Conservation (phyloP, 805 yeast species). For the Tetrapisispora taiwanensis region DNA sequence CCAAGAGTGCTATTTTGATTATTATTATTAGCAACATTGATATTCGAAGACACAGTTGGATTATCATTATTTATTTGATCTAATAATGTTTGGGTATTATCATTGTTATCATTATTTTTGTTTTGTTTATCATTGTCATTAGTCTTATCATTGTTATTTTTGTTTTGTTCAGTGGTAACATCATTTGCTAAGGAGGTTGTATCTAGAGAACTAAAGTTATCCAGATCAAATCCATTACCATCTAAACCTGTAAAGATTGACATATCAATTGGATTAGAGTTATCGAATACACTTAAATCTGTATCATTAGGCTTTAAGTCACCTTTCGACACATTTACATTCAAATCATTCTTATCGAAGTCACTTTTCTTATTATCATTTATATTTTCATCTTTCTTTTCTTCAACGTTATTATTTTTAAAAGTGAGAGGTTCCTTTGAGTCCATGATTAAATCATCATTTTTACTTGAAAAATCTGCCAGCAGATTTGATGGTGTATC, state of each 20-base stretch:
- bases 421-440: neutral
- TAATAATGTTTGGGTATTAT: neutral
- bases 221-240: slow-evolving; percentile 22
- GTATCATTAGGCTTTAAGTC: neutral
- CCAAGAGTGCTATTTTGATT: slow-evolving; percentile 5
- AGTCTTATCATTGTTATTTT: neutral
- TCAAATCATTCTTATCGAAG: neutral
- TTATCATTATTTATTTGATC: too few relatives aligned
- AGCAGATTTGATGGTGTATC: slow-evolving; percentile 10
- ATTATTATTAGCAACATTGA: slow-evolving; percentile 1
- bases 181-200: slow-evolving; percentile 9
- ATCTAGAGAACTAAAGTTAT: slow-evolving; percentile 8
- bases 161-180: slow-evolving; percentile 4
- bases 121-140: neutral
- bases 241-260: slow-evolving; percentile 27
- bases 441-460: neutral
- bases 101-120: neutral
- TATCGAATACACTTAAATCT: slow-evolving; percentile 6
- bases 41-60: neutral
- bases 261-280: slow-evolving; percentile 23
- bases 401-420: neutral
- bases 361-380: neutral
- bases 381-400: neutral
- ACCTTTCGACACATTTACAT: neutral
- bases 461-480: slow-evolving; percentile 4